Evolutionary conservation across 176 grass and related monocot species (phyloP).

Genomic region (Oryza meyeriana): DNA sequence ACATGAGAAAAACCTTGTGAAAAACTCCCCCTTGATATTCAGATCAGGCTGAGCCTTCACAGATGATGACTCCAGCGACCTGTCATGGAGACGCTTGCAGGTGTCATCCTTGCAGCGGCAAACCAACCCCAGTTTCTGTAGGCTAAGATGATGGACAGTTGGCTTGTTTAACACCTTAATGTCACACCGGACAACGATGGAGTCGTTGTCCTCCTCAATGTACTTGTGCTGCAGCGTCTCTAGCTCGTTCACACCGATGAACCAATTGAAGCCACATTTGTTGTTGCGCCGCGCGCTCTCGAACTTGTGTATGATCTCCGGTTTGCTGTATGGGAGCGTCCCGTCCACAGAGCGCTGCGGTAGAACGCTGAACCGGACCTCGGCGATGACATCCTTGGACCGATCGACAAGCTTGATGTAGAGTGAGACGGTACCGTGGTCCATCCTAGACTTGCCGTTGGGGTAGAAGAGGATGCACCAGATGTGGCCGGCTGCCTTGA

Average conservation of each 20-base stretch:
- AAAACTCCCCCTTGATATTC: too few species aligned
- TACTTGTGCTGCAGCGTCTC: neutral
- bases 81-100: neutral
- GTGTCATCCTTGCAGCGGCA: neutral
- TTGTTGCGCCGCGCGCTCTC: neutral
- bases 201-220: neutral
- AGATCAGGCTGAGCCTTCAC: too few species aligned
- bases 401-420: neutral
- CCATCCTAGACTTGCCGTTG: neutral
- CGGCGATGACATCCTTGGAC: neutral
- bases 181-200: neutral
- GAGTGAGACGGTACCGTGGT: neutral
- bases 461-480: neutral
- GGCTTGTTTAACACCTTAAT: neutral
- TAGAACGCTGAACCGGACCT: neutral
- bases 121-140: neutral
- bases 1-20: too few species aligned
- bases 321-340: neutral
- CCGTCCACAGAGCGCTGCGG: too few species aligned
- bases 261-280: neutral
- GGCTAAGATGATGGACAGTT: neutral
- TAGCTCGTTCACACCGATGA: neutral
- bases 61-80: too few species aligned
- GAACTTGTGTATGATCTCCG: neutral
- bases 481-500: neutral